Percentiles rank a stretch among this genome's conserved stretches.
Conservation (phyloP, 257 asterid species). For the Ajuga chamaepitys region DNA sequence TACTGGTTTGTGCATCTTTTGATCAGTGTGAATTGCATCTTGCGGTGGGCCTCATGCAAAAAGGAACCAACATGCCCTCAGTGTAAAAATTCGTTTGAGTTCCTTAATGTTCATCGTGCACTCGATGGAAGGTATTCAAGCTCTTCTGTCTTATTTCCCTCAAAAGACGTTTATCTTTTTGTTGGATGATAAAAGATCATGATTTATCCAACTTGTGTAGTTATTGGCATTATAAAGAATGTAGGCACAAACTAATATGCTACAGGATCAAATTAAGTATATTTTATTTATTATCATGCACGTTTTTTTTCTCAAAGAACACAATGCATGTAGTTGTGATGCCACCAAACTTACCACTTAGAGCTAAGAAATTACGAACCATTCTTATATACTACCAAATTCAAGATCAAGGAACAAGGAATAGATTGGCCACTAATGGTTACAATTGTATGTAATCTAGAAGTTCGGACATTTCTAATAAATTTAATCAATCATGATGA, state of each 20-base stretch:
- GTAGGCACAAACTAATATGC: not conserved
- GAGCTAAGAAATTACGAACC: too few species aligned
- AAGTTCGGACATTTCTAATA: not conserved
- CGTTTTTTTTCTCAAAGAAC: too few species aligned
- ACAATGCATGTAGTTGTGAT: too few species aligned
- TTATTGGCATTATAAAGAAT: not conserved
- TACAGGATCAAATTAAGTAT: too few species aligned
- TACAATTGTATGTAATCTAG: not conserved
- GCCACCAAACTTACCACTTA: too few species aligned
- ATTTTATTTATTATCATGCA: not conserved
- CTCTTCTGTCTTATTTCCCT: not conserved
- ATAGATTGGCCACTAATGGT: not conserved
- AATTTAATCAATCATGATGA: not conserved
- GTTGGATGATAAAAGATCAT: not conserved
- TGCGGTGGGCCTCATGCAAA: slow-evolving; percentile 88
- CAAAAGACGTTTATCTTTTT: not conserved
- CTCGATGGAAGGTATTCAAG: slow-evolving; percentile 82
- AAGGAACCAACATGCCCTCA: slow-evolving; percentile 80
- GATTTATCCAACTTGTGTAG: not conserved
- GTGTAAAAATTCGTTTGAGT: slow-evolving; percentile 73
- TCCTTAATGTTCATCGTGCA: slow-evolving; percentile 71
- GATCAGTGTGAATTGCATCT: slow-evolving; percentile 75
- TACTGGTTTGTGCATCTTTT: slow-evolving; percentile 9
- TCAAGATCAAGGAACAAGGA: not conserved
- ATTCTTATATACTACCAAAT: too few species aligned